Conservation (phyloP, 768 basidiomycete genomes). For the Gymnopilus dilepis region DNA sequence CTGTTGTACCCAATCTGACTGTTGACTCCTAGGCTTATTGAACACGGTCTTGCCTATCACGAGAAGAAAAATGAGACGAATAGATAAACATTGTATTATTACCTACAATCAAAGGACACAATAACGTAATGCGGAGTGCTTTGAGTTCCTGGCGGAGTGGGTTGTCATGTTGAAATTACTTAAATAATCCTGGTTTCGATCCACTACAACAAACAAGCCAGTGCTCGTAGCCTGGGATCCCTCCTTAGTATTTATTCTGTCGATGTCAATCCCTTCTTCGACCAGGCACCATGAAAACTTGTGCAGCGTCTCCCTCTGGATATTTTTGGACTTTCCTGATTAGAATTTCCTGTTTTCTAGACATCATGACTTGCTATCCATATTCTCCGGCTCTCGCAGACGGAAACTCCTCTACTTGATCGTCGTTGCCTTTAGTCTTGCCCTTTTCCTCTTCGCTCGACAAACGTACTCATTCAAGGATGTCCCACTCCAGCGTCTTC, state of each 20-base stretch:
- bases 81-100: background rate
- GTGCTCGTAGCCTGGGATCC: too few relatives aligned
- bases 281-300: background rate
- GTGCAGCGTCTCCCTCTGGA: background rate
- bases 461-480: slow-evolving; percentile 16
- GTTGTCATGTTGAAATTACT: background rate
- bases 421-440: slow-evolving; percentile 19
- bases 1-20: background rate
- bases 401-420: slow-evolving; percentile 25
- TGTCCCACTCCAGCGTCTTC: slow-evolving; percentile 8
- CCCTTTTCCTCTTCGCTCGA: slow-evolving; percentile 25
- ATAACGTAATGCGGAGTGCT: background rate
- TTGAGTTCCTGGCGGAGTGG: background rate
- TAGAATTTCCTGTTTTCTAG: background rate
- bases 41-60: slow-evolving; percentile 30
- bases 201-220: background rate
- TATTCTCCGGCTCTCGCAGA: slow-evolving; percentile 19
- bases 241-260: background rate
- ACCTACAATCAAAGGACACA: background rate
- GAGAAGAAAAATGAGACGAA: slow-evolving; percentile 1
- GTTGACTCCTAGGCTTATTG: slow-evolving; percentile 29
- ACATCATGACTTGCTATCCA: slow-evolving; percentile 8
- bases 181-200: background rate
- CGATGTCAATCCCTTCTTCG: background rate
- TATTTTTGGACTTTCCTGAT: background rate